Evolutionary conservation across 257 asterid genomes (phyloP).

Genomic region (Dorcoceras hygrometricum): DNA sequence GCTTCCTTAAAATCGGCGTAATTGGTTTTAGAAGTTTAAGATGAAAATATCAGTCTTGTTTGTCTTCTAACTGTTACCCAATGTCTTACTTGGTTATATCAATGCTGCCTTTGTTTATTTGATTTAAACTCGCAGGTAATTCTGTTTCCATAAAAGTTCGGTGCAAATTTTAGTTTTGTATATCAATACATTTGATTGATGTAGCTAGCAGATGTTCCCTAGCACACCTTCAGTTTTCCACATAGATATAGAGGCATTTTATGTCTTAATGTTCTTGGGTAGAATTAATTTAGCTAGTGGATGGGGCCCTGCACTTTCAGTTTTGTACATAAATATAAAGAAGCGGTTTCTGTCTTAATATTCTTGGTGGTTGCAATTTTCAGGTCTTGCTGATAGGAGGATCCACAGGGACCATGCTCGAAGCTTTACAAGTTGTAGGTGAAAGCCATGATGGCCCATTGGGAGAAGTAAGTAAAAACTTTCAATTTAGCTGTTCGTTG

Average conservation of each 20-base stretch:
- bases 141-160: background rate
- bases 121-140: slow-evolving; percentile 15
- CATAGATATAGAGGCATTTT: too few species aligned
- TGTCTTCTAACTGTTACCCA: slow-evolving; percentile 10
- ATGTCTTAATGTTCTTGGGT: background rate
- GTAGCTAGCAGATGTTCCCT: too few species aligned
- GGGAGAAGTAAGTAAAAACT: slow-evolving; percentile 62
- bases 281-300: background rate
- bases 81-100: background rate
- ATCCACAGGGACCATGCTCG: slow-evolving; percentile 99
- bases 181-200: too few species aligned
- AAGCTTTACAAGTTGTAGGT: slow-evolving; percentile 88
- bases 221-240: too few species aligned
- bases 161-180: background rate
- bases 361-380: slow-evolving; percentile 21
- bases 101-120: background rate
- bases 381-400: slow-evolving; percentile 98
- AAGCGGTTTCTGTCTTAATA: background rate
- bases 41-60: slow-evolving; percentile 9
- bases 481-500: background rate
- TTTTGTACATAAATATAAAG: too few species aligned
- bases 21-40: slow-evolving; percentile 10
- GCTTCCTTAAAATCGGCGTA: slow-evolving; percentile 5
- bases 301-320: background rate
- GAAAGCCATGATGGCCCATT: slow-evolving; percentile 63